Base-by-base conservation (phyloP, 768 basidiomycete species). In the Sarcodon sp. region DNA sequence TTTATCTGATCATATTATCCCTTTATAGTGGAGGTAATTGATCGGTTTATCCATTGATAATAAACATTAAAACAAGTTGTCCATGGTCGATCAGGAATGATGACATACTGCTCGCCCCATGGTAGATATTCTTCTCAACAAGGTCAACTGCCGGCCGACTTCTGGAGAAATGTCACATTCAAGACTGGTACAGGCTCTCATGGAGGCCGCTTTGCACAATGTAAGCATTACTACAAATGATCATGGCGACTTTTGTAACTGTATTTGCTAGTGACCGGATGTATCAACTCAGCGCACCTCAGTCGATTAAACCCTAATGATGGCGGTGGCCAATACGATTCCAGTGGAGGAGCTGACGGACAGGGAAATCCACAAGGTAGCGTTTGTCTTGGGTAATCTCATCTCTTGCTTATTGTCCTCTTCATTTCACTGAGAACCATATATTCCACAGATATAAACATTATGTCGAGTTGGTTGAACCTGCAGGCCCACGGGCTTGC, bases 401-500 rank as follows among this genome's bases (percentile, higher is more conserved):
- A 70, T 76, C 44, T 44, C 66, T 61, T 11, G 16, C 35, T n/a
- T 13, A 32, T 9, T 5, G 27, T 13, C 35, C n/a, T 15, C 9
- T 47, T 34, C 45, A 16, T 6, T 46, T n/a, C 27, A 10, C 15
- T 9, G 21, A 12, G 8, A n/a, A 35, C 38, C 41, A 50, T 37
- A 31, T 37, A 31, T 33, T 8, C 37, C 72, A 71, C 21, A 27
- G 21, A 4, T 79, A 75, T 57, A 77, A 76, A 35, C 75, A 77
- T 57, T 79, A 77, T 53, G 73, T 77, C 16, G 77, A 79, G 52
- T 60, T 78, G 13, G 66, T 78, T 27, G 77, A 79, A 56, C 77
- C 76, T 9, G 63, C 62, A 16, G 74, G 62, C 5, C 59, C 57
- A 3, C 66, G 77, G 2, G 76, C 75, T 6, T 79, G 77, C 58